These are phyloP conservation scores for Colletotrichum simmondsii DNA, from an alignment of 2,329 filamentous ascomycete genomes.

Conservation along the genomic window DNA sequence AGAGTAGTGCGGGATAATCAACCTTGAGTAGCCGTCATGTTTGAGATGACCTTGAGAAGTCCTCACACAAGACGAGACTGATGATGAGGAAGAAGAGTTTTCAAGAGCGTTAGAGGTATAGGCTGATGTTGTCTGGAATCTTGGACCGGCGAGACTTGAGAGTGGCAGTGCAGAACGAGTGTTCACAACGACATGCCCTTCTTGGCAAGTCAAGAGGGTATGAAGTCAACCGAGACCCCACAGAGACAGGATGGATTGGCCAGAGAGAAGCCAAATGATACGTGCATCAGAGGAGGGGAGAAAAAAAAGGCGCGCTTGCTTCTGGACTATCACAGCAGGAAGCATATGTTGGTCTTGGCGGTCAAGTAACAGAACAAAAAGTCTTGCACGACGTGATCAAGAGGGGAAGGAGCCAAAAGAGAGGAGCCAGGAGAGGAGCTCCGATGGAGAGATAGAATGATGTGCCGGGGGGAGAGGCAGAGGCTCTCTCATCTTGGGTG, in stretches of 20 bases:
- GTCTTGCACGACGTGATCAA: constrained; percentile 15
- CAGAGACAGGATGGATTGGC: constrained; percentile 7
- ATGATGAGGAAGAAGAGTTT: constrained; percentile 1
- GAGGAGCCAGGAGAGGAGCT: not conserved
- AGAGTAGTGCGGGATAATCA: not conserved
- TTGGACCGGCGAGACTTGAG: constrained; percentile 2
- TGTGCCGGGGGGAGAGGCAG: constrained; percentile 12
- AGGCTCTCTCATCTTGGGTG: constrained; percentile 22
- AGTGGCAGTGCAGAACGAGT: constrained; percentile 24
- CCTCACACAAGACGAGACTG: not conserved
- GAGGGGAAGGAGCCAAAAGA: constrained; percentile 30
- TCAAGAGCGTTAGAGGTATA: not conserved
- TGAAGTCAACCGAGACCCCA: constrained; percentile 29
- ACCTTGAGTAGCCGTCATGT: not conserved
- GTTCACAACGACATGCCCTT: constrained; percentile 33
- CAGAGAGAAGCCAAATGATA: constrained; percentile 14
- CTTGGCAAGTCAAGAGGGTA: constrained; percentile 29
- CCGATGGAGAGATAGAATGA: constrained; percentile 19
- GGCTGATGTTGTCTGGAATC: not conserved
- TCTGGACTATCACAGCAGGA: constrained; percentile 17
- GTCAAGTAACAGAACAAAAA: constrained; percentile 1
- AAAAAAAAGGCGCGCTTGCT: constrained; percentile 30
- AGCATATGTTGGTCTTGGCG: constrained; percentile 25
- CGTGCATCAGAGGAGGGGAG: not conserved
- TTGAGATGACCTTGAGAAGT: not conserved